Percentiles rank a stretch among this genome's conserved stretches.
phyloP scores from a whole-genome alignment of 768 basidiomycete species.

The Hypholoma sublateritium region DNA sequence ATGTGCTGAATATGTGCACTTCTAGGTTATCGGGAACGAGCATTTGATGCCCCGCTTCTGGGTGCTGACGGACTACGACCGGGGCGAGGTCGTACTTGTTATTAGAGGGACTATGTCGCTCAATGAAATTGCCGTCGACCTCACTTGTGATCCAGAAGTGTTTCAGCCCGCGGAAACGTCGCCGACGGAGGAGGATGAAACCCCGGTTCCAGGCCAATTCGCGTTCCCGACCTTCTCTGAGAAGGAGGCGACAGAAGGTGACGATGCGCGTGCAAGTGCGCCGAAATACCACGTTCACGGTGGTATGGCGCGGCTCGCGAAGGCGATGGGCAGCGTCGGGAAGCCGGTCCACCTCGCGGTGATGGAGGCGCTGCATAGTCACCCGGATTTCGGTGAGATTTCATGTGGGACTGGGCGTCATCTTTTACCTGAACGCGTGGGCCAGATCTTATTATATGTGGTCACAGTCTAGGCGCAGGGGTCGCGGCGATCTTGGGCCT shows the following conservation, averaged over 20 bases:
- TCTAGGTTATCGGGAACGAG: constrained; percentile 56
- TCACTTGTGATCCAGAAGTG: constrained; percentile 75
- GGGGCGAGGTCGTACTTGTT: constrained; percentile 75
- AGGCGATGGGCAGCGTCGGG: constrained; percentile 73
- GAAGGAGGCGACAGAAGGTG: constrained; percentile 13
- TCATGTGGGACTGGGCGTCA: no score
- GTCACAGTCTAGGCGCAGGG: constrained; percentile 84
- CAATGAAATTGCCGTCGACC: constrained; percentile 83
- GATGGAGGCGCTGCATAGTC: constrained; percentile 62
- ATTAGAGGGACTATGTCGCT: constrained; percentile 83
- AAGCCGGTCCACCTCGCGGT: constrained; percentile 80
- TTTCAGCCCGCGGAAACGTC: constrained; percentile 55
- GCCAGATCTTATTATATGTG: constrained; percentile 71
- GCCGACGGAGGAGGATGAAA: constrained; percentile 29
- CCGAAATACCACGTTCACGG: constrained; percentile 66
- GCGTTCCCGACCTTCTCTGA: constrained; percentile 32
- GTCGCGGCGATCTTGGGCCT: constrained; percentile 75
- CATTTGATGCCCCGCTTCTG: constrained; percentile 81
- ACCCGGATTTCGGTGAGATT: constrained; percentile 65
- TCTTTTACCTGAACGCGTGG: not conserved
- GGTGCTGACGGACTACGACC: constrained; percentile 80
- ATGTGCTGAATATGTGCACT: not conserved
- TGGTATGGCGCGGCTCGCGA: constrained; percentile 80
- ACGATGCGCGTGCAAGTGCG: constrained; percentile 18
- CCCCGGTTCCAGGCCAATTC: constrained; percentile 35